A percentile compares a stretch with the other conserved stretches of the same genome.
Conservation (phyloP, 345 rosid species). For the Orychophragmus violaceus region DNA sequence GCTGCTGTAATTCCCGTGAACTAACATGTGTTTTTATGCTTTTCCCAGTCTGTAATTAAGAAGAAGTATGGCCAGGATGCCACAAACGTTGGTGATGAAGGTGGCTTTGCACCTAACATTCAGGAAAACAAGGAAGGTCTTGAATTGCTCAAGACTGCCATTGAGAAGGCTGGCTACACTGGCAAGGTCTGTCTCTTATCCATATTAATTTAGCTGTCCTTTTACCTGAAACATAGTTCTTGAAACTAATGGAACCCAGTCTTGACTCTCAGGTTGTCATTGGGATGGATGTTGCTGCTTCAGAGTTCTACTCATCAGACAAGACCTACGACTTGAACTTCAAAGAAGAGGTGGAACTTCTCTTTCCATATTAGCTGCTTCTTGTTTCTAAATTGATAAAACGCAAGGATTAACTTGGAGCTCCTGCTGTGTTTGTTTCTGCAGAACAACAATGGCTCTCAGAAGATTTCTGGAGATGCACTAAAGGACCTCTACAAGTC, state of each 20-base stretch:
- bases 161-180: background rate
- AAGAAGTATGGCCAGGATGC: constrained; percentile 95
- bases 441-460: background rate
- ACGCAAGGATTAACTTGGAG: background rate
- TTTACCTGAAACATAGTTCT: too few species aligned
- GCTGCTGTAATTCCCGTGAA: background rate
- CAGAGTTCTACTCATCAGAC: background rate
- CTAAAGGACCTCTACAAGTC: background rate
- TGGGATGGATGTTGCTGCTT: background rate
- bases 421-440: background rate
- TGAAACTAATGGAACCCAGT: too few species aligned
- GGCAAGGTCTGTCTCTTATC: too few species aligned
- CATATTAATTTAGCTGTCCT: too few species aligned
- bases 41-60: constrained; percentile 30
- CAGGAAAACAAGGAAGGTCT: constrained; percentile 99
- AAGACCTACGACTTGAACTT: background rate
- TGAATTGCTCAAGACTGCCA: constrained; percentile 50
- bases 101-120: constrained; percentile 97
- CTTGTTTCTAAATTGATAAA: background rate
- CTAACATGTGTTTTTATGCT: background rate
- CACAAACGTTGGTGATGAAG: constrained; percentile 96
- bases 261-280: too few species aligned
- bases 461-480: background rate
- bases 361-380: background rate
- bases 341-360: background rate